Base-by-base conservation (phyloP, 2,329 filamentous ascomycete species). In the Xylaria sp. region DNA sequence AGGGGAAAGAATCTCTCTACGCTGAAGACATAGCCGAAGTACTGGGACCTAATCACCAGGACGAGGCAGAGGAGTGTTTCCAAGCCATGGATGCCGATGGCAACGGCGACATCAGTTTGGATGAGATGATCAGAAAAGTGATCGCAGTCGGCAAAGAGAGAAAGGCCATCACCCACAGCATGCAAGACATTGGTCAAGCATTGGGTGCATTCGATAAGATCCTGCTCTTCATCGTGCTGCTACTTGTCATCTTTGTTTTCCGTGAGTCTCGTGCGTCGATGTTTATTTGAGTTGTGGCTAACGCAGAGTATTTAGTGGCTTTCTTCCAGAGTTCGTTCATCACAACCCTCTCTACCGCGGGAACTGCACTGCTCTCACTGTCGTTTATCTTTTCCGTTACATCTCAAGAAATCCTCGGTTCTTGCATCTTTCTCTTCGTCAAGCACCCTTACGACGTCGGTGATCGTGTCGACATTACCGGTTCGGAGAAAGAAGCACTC, bases 361-460 rank as follows among this genome's bases (percentile, higher is more conserved):
- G 95, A 72, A 98, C 96, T 1, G 92, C 96, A 0, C 87, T 99
- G 51, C 89, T 99, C 10, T 98, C 95, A 6, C 85, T 98, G n/a
- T 98, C 95, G 3, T 99, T 99, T 83, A 92, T 98, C 75, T 98
- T 99, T 80, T 91, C 94, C 28, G 91, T 92, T 65, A 98, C 94
- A 1, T 91, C 92, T 3, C 94, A 98, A 81, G 96, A 99, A 81
- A 92, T 99, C 72, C 88, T 99, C n/a, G 95, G 95, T 77, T 98
- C 94, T 46, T 98, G 95, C 84, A 97, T 99, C 77, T 99, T 99
- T 84, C 84, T 99, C 1, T 99, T 99, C 77, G 94, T 98, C 84
- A 99, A 99, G 85, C 96, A 99, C 80, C 95, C 96, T 0, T 98
- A 92, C 80, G 96, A 99, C 79, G 94, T 98, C 25, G 94, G 95